Conservation (phyloP, 306 rosid species). For the Cicer yamashitae region DNA sequence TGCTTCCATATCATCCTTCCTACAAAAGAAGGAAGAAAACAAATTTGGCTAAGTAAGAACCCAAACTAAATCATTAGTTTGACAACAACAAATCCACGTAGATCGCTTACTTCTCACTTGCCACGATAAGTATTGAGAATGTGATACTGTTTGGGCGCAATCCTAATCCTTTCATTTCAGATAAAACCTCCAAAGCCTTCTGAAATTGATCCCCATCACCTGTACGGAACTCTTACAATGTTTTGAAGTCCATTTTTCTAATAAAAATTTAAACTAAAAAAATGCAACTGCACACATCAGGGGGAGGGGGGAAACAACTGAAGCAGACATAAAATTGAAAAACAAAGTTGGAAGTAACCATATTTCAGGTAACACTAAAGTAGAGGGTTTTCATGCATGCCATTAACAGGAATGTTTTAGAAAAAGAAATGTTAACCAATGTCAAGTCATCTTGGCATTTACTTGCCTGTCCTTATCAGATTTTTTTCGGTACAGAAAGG, state of each 20-base stretch:
- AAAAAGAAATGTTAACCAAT: background rate
- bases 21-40: slow-evolving; percentile 50
- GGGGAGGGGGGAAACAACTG: background rate
- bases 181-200: slow-evolving; percentile 81
- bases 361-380: slow-evolving; percentile 25
- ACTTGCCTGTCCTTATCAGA: background rate
- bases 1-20: slow-evolving; percentile 80
- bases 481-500: background rate
- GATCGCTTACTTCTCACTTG: slow-evolving; percentile 80
- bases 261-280: slow-evolving; percentile 39
- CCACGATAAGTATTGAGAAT: slow-evolving; percentile 79
- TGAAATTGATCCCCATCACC: slow-evolving; percentile 90
- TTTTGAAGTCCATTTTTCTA: slow-evolving; percentile 36
- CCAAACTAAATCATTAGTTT: slow-evolving; percentile 31
- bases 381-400: background rate
- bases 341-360: slow-evolving; percentile 24
- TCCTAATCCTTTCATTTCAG: slow-evolving; percentile 80
- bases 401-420: slow-evolving; percentile 11
- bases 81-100: slow-evolving; percentile 26
- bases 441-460: slow-evolving; percentile 26
- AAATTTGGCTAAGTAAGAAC: slow-evolving; percentile 37
- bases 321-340: slow-evolving; percentile 32
- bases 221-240: slow-evolving; percentile 51
- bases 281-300: slow-evolving; percentile 16
- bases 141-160: slow-evolving; percentile 84